A percentile compares a stretch with the other conserved stretches of the same genome.
These are phyloP conservation scores for Brassica juncea DNA, from an alignment of 345 rosid genomes.

Conservation along the genomic window DNA sequence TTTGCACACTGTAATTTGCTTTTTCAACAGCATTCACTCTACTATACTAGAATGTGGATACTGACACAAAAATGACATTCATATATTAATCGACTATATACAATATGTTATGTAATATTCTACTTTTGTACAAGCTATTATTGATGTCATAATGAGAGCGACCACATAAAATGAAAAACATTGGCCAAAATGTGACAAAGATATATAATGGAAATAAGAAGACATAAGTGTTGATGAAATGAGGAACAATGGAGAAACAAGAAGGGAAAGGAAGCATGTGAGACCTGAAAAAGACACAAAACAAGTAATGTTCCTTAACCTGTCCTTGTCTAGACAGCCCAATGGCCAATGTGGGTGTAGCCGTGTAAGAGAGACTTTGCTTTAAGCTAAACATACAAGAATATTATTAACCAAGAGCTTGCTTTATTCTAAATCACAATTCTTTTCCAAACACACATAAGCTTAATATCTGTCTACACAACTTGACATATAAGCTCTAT, in stretches of 20 bases:
- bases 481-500: too few species aligned
- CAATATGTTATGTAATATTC: neutral
- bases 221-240: slow-evolving; percentile 34
- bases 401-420: neutral
- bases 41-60: neutral
- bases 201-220: slow-evolving; percentile 31
- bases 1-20: neutral
- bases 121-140: neutral
- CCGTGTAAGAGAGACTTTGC: slow-evolving; percentile 2
- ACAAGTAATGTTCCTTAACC: slow-evolving; percentile 37
- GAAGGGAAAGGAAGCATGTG: slow-evolving; percentile 41
- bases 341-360: slow-evolving; percentile 21
- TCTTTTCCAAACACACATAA: slow-evolving; percentile 1
- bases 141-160: slow-evolving; percentile 2
- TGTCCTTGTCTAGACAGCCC: slow-evolving; percentile 37
- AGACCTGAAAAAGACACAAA: slow-evolving; percentile 28
- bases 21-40: neutral
- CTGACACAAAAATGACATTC: neutral
- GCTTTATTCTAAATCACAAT: neutral
- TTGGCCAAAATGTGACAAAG: slow-evolving; percentile 28
- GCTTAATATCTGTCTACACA: too few species aligned
- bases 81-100: neutral
- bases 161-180: slow-evolving; percentile 3
- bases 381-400: neutral
- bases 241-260: slow-evolving; percentile 42